phyloP scores from a whole-genome alignment of 2,329 filamentous ascomycete genomes.

The Phialophora tarda region DNA sequence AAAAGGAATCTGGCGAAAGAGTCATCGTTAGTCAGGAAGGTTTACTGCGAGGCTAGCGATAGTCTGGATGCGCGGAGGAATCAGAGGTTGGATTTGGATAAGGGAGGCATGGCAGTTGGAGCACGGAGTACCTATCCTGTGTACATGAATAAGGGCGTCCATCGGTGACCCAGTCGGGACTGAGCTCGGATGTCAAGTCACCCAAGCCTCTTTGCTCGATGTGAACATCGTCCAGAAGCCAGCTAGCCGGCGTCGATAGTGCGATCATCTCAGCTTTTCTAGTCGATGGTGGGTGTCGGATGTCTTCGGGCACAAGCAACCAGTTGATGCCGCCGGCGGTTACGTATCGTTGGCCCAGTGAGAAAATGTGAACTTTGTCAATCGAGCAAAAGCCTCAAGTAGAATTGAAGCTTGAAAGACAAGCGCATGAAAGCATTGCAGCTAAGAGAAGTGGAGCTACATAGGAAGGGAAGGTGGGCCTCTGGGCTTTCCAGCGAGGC shows the following conservation, averaged over 20 bases:
- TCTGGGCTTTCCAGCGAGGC: not conserved
- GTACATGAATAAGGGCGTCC: not conserved
- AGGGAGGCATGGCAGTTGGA: not conserved
- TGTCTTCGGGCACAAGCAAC: not conserved
- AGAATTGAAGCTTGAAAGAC: not conserved
- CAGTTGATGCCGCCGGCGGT: not conserved
- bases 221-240: no score
- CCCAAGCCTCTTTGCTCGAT: no score
- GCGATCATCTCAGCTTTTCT: not conserved
- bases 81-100: slow-evolving; percentile 2
- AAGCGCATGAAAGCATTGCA: not conserved
- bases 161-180: not conserved
- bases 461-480: not conserved
- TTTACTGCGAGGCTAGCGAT: slow-evolving; percentile 17
- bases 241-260: not conserved
- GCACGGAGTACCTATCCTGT: not conserved
- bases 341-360: not conserved
- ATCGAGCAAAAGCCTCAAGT: not conserved
- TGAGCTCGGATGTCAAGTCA: no score
- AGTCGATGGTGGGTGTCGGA: not conserved
- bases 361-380: not conserved
- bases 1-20: slow-evolving; percentile 7
- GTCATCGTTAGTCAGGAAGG: slow-evolving; percentile 9
- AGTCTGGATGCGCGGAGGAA: slow-evolving; percentile 6
- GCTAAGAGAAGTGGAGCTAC: not conserved